Base-by-base conservation (phyloP, 176 grass and related monocot genomes). In the Hyparrhenia diplandra region DNA sequence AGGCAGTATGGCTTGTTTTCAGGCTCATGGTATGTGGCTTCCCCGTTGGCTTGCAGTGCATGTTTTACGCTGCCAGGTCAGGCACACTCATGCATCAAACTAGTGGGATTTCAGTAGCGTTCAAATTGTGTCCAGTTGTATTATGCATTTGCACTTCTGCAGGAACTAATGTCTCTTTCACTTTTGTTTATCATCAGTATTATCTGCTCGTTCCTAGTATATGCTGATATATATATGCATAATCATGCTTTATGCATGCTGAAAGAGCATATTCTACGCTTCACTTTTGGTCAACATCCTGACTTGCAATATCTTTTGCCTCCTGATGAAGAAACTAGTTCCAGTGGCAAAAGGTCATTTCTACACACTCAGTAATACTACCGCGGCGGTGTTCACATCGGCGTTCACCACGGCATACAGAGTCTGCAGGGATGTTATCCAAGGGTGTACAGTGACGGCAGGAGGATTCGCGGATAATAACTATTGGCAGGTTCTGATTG, bases 11-110 rank as follows among this genome's bases (percentile, higher is more conserved):
- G 4, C 14, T 52, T 47, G 21, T 75, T 79, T 79, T 84, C 71
- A 94, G 92, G 60, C 71, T 52, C 77, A 75, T 67, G 64, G 30
- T 51, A 83, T 73, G 69, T 89, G 89, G 89, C 71, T 94, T 69
- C 89, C 92, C 18, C 76, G 79, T 66, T 91, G 87, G 92, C 24
- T 89, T 40, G 51, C 55, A 6, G 74, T 43, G 1, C 71, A 27
- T 64, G 17, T 82, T 18, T 14, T 24, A 12, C 49, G 43, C 58
- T 91, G 24, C 43, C 85, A 88, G 91, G 85, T 93, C 52, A 77
- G n/a, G 20, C 37, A 2, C 4, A 68, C 61, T 23, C 12, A 27
- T 28, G 39, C 23, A 71, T 13, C 10, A 30, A 30, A 71, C 25
- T 41, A 13, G 2, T 13, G 2, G 6, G 17, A 2, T 81, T 60